Evolutionary conservation across 1,139 yeast species (phyloP), one percentile per base, ranked within the genome.

Genomic region (Sugiyamaella paludigena): DNA sequence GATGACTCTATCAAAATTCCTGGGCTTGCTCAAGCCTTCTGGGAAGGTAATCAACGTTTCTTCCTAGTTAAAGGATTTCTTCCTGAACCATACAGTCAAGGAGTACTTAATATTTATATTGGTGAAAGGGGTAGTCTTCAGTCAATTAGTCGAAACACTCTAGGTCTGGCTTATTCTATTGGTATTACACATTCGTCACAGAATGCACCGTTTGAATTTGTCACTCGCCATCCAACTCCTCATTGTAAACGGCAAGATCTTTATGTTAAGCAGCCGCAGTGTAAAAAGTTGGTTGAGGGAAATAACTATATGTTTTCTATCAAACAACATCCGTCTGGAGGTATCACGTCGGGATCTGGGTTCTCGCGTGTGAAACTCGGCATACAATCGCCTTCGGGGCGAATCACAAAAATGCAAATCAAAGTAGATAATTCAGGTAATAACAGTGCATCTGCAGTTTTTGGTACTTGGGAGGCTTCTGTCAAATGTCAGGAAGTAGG

Each of bases 241-340:
- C 83, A 79, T 57, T 77, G 87, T 44, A 82, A 79, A 61, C 74
- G 76, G 44, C 81, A 83, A 55, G 98, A 91, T 63, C 69, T 89
- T 44, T 92, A 91, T 65, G 79, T 92, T 49, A 77, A 79, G 51
- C 87, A 84, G 58, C 98, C 98, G 1, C 98, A 91, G 65, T 79
- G 85, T 52, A 79, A 76, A 55, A 75, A 77, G 53, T 69, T 92
- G 43, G 69, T 77, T 13, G 72, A 70, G 33, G 80, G 79, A 33
- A 80, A 79, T 54, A 75, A 80, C 11, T 87, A 87, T 59, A 77
- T 72, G 49, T 88, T 89, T 64, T 78, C 76, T 52, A 65, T 88
- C 16, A 67, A 74, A 30, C 88, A 83, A 60, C 80, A 79, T 60
- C 91, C 92, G 4, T 75, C 84, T 2, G 70, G 67, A 52, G 87